A percentile compares a stretch with the other conserved stretches of the same genome.
Evolutionary conservation across 352 stramenopile species (phyloP).

Genomic region (Globisporangium canariense): DNA sequence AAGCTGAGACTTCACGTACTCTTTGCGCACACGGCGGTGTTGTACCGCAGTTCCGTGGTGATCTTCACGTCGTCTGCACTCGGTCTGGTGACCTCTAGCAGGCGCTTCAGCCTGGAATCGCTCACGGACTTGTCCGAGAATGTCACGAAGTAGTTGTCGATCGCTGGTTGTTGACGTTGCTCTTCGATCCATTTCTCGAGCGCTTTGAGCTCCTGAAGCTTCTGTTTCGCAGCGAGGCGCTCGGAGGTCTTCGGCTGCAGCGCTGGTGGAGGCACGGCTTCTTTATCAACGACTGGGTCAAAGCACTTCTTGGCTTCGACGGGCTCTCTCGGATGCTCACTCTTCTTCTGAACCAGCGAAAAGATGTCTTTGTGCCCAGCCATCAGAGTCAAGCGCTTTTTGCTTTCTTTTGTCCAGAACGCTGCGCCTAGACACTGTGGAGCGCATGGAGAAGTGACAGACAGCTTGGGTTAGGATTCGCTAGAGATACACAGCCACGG

Average conservation of each 20-base stretch:
- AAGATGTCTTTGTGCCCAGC: slow-evolving; percentile 27
- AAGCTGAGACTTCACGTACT: slow-evolving; percentile 17
- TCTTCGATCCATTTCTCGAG: slow-evolving; percentile 16
- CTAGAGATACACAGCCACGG: too few species aligned
- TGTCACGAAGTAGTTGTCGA: slow-evolving; percentile 1
- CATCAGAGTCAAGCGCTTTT: slow-evolving; percentile 29
- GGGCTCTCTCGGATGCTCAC: slow-evolving; percentile 11
- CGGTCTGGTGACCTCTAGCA: slow-evolving; percentile 7
- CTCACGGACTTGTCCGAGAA: slow-evolving; percentile 19
- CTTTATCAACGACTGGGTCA: neutral
- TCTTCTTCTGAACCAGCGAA: slow-evolving; percentile 14
- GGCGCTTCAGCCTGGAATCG: slow-evolving; percentile 10
- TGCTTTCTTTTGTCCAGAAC: slow-evolving; percentile 37
- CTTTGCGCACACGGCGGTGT: slow-evolving; percentile 33
- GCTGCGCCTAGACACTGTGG: slow-evolving; percentile 29
- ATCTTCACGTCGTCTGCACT: slow-evolving; percentile 22
- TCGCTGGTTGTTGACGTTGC: slow-evolving; percentile 6
- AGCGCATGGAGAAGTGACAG: neutral
- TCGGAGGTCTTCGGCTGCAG: slow-evolving; percentile 19
- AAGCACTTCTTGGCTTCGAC: slow-evolving; percentile 7
- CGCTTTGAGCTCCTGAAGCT: slow-evolving; percentile 15
- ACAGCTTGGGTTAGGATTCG: neutral
- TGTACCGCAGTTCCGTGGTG: slow-evolving; percentile 33
- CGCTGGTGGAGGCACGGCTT: neutral
- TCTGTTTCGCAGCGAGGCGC: slow-evolving; percentile 15